Evolutionary conservation across 78 protist species (phyloP).

Genomic region (Salpingoeca rosetta): DNA sequence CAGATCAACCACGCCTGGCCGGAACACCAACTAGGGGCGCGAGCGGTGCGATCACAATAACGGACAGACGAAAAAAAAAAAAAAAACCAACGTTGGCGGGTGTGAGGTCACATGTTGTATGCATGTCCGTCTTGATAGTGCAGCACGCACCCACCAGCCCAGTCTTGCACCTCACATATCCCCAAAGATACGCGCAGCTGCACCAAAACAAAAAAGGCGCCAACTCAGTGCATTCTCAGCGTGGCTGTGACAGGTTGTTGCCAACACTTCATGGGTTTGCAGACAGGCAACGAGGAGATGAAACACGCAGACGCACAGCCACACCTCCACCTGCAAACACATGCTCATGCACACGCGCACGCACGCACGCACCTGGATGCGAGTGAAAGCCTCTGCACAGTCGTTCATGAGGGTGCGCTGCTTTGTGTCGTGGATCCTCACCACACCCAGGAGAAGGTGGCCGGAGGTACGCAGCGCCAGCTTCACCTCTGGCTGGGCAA

Average conservation of each 20-base stretch:
- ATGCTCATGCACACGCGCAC: too few relatives aligned
- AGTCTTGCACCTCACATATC: constrained; percentile 19
- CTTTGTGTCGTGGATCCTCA: constrained; percentile 60
- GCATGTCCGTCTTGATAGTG: constrained; percentile 48
- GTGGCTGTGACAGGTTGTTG: too few relatives aligned
- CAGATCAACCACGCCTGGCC: constrained; percentile 30
- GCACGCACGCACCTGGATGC: not conserved
- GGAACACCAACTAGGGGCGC: too few relatives aligned
- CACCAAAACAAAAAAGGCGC: not conserved
- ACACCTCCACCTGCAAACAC: too few relatives aligned
- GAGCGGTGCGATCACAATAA: not conserved
- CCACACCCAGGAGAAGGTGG: constrained; percentile 80
- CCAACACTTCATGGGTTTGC: too few relatives aligned
- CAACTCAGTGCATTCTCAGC: too few relatives aligned
- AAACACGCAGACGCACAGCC: too few relatives aligned
- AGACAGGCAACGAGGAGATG: too few relatives aligned
- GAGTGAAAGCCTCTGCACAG: not conserved
- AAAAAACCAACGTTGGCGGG: not conserved
- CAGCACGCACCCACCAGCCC: constrained; percentile 54
- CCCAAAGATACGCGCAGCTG: not conserved
- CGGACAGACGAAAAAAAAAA: too few relatives aligned
- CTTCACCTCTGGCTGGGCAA: constrained; percentile 52
- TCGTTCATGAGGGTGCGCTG: constrained; percentile 43
- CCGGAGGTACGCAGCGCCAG: constrained; percentile 78
- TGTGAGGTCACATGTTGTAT: too few relatives aligned